Conservation (phyloP, 805 yeast genomes). For the Saccharomycopsis sp. region DNA sequence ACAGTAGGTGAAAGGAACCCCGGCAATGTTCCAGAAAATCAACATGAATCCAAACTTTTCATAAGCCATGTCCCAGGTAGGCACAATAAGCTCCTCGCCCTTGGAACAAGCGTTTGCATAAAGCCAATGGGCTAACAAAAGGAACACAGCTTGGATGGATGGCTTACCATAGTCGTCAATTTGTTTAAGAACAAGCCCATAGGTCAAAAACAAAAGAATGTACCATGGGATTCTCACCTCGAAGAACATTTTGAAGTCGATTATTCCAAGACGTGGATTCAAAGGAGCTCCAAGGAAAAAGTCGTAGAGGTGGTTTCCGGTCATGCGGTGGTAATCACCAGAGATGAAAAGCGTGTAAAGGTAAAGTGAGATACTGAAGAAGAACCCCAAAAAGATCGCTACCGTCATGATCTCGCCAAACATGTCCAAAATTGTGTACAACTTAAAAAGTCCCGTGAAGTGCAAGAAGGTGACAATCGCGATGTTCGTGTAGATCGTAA, state of each 20-base stretch:
- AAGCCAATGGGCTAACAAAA: conserved; percentile 82
- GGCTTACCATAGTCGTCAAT: conserved; percentile 74
- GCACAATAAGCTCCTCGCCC: conserved; percentile 95
- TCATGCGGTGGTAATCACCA: conserved; percentile 81
- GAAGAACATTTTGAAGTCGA: conserved; percentile 94
- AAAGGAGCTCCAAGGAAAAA: conserved; percentile 96
- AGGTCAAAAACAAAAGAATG: conserved; percentile 68
- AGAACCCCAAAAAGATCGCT: conserved; percentile 74
- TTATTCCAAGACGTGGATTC: conserved; percentile 88
- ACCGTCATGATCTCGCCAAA: conserved; percentile 92
- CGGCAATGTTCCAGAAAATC: conserved; percentile 97
- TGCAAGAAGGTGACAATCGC: conserved; percentile 56
- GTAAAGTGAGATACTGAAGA: conserved; percentile 63
- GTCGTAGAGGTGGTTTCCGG: conserved; percentile 87
- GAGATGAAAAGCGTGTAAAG: conserved; percentile 55
- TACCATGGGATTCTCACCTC: conserved; percentile 98
- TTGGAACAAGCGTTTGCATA: conserved; percentile 96
- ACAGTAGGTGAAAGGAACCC: conserved; percentile 97
- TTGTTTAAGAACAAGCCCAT: conserved; percentile 73
- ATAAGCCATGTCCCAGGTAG: conserved; percentile 99
- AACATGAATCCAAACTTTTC: conserved; percentile 99
- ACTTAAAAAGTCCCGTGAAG: conserved; percentile 62
- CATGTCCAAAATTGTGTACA: conserved; percentile 68
- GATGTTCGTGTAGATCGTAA: conserved; percentile 69
- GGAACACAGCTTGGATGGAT: conserved; percentile 45